A percentile compares a stretch with the other conserved stretches of the same genome.
Evolutionary conservation across 768 basidiomycete genomes (phyloP).

Genomic region (Ramaria sp.): DNA sequence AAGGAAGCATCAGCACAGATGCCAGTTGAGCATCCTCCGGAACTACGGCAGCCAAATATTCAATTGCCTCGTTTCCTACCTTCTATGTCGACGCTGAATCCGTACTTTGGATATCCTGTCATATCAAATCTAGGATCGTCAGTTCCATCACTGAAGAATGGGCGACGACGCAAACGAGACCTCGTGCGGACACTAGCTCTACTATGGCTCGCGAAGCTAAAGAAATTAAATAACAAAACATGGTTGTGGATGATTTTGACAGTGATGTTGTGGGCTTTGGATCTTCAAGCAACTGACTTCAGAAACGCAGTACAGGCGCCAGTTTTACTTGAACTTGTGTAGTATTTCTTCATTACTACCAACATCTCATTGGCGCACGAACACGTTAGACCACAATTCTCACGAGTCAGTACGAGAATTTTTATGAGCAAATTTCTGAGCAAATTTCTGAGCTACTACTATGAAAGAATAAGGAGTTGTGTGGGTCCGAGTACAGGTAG

Average conservation of each 20-base stretch:
- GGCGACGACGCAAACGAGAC: conserved; percentile 60
- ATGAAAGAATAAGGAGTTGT: conserved; percentile 3
- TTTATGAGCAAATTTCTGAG: no score
- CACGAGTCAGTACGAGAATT: no score
- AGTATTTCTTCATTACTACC: neutral
- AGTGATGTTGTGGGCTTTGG: neutral
- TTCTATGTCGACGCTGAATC: conserved; percentile 52
- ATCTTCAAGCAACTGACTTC: neutral
- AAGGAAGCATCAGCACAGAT: neutral
- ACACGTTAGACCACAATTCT: neutral
- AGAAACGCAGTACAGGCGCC: neutral
- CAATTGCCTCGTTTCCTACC: conserved; percentile 21
- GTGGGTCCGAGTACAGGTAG: neutral
- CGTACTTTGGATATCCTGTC: conserved; percentile 67
- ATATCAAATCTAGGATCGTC: conserved; percentile 17
- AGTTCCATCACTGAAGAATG: conserved; percentile 40
- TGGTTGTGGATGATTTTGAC: conserved; percentile 9
- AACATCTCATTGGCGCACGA: neutral
- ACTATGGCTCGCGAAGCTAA: conserved; percentile 63
- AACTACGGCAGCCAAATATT: neutral
- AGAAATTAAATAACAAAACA: conserved; percentile 12
- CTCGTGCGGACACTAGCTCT: conserved; percentile 47
- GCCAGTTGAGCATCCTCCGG: neutral
- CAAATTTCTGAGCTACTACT: no score
- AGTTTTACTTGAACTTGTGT: neutral